Conservation (phyloP, 2,329 filamentous ascomycete species). For the Cadophora malorum region DNA sequence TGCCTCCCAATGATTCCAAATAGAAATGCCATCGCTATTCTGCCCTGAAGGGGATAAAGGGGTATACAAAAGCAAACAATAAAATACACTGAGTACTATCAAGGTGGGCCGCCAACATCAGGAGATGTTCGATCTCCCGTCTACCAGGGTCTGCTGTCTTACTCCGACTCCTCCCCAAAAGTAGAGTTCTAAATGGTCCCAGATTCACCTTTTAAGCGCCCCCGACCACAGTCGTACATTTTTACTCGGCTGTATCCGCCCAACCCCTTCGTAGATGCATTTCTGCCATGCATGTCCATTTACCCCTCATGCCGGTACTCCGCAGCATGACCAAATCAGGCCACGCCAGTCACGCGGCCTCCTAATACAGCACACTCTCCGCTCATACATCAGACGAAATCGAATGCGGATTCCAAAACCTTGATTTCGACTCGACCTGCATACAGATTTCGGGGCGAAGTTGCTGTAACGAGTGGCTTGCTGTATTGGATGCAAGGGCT, state of each 20-base stretch:
- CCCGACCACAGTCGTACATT: not conserved
- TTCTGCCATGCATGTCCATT: not conserved
- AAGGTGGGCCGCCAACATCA: not conserved
- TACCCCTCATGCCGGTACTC: conserved; percentile 11
- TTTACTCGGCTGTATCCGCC: conserved; percentile 2
- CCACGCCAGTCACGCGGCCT: not conserved
- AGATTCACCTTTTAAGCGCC: not conserved
- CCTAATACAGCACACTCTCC: conserved; percentile 2
- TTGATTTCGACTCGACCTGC: conserved; percentile 8
- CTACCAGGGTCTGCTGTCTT: not conserved
- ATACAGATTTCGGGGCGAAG: not conserved
- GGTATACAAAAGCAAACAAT: not conserved
- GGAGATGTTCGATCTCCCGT: not conserved
- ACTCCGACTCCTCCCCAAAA: not conserved
- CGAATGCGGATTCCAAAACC: not conserved
- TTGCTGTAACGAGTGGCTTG: not conserved
- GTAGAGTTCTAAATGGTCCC: not conserved
- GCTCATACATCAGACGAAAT: not conserved
- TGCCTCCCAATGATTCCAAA: not conserved
- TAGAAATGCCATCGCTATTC: not conserved
- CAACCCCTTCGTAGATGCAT: not conserved
- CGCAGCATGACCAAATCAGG: not conserved
- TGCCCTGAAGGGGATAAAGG: not conserved
- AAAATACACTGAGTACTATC: not conserved
- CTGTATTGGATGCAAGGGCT: conserved; percentile 1